Evolutionary conservation across 73 alveolate genomes (phyloP).

Genomic region (Urostyla sp.): DNA sequence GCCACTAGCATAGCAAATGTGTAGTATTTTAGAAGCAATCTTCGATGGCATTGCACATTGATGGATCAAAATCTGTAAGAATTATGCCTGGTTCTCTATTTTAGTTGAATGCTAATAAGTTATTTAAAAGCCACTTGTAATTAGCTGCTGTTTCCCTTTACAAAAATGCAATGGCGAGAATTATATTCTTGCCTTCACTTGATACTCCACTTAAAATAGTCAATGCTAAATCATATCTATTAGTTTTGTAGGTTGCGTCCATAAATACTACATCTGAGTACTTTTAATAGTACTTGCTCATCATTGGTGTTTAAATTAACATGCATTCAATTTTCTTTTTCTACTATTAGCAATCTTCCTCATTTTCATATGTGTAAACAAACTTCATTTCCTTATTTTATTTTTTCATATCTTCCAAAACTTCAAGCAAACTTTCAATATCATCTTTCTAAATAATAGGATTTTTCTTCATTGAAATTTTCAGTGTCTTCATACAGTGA

Average conservation of each 20-base stretch:
- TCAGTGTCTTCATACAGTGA: conserved; percentile 39
- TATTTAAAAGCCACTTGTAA: conserved; percentile 63
- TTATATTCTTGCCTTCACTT: conserved; percentile 62
- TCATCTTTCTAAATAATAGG: conserved; percentile 28
- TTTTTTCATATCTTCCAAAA: conserved; percentile 44
- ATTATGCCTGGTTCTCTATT: conserved; percentile 61
- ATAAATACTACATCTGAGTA: conserved; percentile 68
- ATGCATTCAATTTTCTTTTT: conserved; percentile 44
- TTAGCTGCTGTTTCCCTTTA: conserved; percentile 50
- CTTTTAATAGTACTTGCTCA: conserved; percentile 39
- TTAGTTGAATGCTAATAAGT: conserved; percentile 40
- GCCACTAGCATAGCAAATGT: conserved; percentile 67
- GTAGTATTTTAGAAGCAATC: conserved; percentile 36
- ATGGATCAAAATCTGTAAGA: conserved; percentile 61
- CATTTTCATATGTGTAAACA: conserved; percentile 46
- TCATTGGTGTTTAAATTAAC: conserved; percentile 65
- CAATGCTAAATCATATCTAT: conserved; percentile 59
- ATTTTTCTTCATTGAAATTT: conserved; percentile 47
- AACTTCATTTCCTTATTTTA: conserved; percentile 53
- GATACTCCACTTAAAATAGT: conserved; percentile 46
- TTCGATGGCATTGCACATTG: conserved; percentile 64
- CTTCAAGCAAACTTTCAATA: conserved; percentile 42
- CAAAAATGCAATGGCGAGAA: conserved; percentile 59
- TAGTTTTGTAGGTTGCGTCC: conserved; percentile 69
- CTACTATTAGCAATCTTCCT: conserved; percentile 13